phyloP scores from a whole-genome alignment of 805 yeast species.

The Limtongia smithiae region DNA sequence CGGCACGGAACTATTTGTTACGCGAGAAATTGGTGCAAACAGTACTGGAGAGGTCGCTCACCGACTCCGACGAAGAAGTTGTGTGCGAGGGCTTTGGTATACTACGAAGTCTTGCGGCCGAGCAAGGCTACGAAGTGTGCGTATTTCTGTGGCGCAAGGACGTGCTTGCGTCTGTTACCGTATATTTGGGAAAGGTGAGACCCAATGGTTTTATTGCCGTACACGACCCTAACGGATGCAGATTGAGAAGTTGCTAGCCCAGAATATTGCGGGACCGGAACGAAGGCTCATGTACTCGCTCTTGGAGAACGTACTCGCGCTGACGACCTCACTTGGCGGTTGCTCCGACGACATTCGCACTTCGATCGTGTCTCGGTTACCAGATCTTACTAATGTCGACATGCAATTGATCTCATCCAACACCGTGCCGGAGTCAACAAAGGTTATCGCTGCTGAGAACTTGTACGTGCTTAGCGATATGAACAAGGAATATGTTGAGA shows the following conservation, averaged over 20 bases:
- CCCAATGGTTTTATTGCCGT: too few species aligned
- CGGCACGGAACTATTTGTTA: conserved; percentile 58
- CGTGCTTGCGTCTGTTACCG: conserved; percentile 54
- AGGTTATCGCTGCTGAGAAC: conserved; percentile 34
- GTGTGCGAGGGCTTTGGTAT: conserved; percentile 79
- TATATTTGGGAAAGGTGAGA: conserved; percentile 15
- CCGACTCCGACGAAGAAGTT: conserved; percentile 68
- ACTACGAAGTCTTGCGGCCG: conserved; percentile 72
- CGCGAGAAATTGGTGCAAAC: conserved; percentile 68
- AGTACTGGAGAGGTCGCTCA: conserved; percentile 59
- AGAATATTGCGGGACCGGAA: conserved; percentile 35
- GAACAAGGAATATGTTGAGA: conserved; percentile 21
- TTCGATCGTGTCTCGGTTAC: conserved; percentile 37
- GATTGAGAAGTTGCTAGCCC: neutral
- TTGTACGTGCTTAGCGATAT: conserved; percentile 37
- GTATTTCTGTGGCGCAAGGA: conserved; percentile 72
- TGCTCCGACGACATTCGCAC: conserved; percentile 21
- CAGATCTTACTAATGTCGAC: conserved; percentile 28
- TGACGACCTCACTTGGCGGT: conserved; percentile 55
- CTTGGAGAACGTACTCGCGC: conserved; percentile 68
- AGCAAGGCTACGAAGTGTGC: conserved; percentile 83
- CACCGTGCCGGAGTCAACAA: conserved; percentile 7
- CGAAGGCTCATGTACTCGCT: conserved; percentile 56
- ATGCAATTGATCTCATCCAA: conserved; percentile 16
- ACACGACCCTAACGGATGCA: too few species aligned